Evolutionary conservation across 768 basidiomycete genomes (phyloP), one percentile per base, ranked within the genome.

Genomic region (Rhizopogon vinicolor): DNA sequence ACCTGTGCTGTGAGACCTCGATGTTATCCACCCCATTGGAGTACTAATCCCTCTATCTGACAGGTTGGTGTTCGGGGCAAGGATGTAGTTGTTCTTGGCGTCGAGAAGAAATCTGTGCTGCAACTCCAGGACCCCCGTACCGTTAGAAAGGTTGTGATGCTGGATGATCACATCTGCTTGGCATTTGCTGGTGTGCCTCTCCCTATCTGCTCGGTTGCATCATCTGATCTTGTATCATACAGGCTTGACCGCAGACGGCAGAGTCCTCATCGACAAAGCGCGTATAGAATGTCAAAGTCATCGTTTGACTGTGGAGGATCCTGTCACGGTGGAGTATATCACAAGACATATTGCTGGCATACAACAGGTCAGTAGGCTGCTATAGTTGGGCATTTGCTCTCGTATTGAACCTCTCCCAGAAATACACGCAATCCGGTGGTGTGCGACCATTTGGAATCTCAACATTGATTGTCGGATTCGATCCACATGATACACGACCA

Each of bases 121-220:
- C 97, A 99, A 72, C 82, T 99, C 16, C 97, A 99, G 78, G 97
- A 99, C 72, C 94, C 97, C 7, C 82, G 97, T 52, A 99, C 97
- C 1, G 95, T 98, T 14, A 80, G 97, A 52, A 99, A 99, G 72
- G 95, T 98, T 7, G 97, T 91, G 55, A 94, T 98, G 93, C 75
- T 99, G 51, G 97, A 99, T 68, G 97, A 99, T 68, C 97, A 99
- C 67, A 74, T 99, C 55, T 98, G 94, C 67, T 80, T 98, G 54
- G 97, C 95, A 16, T 99, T 99, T 75, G 94, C 97, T 57, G 97
- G 96, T 97, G 63, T 56, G 84, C 66, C 16, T 5, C n/a, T 22
- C 5, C 25, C 37, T 18, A 42, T 31, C 16, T 29, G 54, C 54
- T 53, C 41, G 35, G 49, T 54, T 9, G 39, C 49, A 28, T 40